Base-by-base conservation (phyloP, 768 basidiomycete species). In the Clathrus columnatus region DNA sequence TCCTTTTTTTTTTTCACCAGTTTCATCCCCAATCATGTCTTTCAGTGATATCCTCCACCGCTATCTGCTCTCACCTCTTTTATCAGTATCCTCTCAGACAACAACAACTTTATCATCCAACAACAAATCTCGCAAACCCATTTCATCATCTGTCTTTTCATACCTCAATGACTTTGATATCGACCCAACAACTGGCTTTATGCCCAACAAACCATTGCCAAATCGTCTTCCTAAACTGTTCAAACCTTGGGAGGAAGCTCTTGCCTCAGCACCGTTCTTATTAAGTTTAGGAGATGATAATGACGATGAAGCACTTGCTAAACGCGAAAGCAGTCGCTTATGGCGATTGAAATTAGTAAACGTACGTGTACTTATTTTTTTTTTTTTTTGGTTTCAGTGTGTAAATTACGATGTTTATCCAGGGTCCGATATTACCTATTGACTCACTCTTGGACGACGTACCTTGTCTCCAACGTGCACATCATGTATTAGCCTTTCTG, bases 401-500 rank as follows among this genome's bases (percentile, higher is more conserved):
- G n/a, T 53, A 56, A 41, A 51, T 41, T 30, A 56, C 45, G 24
- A n/a, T 55, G 20, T 50, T 23, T 21, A 7, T 59, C 53, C 56
- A 91, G 91, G 84, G 89, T 76, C 85, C 87, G 7, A 71, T 84
- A 41, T 73, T 95, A 14, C 75, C 79, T 50, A 81, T 78, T 10
- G 69, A 73, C 27, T 61, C 65, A 11, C 73, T 94, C 27, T 69
- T 74, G 23, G 61, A 64, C 42, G 78, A 88, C 60, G 67, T 81
- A 27, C 81, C 83, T 27, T 68, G 75, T 48, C 75, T 90, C 16
- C 85, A 92, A 59, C 82, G 93, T 47, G 92, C 91, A 1, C 92
- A 97, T 71, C 75, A 86, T 65, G 87, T 96, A 48, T 77, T 98
- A 30, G 81, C 93, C 6, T 96, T 87, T 77, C 79, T 97, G 46